phyloP scores from a whole-genome alignment of 371 early-diverging fungal species.

The Mucor irregularis region DNA sequence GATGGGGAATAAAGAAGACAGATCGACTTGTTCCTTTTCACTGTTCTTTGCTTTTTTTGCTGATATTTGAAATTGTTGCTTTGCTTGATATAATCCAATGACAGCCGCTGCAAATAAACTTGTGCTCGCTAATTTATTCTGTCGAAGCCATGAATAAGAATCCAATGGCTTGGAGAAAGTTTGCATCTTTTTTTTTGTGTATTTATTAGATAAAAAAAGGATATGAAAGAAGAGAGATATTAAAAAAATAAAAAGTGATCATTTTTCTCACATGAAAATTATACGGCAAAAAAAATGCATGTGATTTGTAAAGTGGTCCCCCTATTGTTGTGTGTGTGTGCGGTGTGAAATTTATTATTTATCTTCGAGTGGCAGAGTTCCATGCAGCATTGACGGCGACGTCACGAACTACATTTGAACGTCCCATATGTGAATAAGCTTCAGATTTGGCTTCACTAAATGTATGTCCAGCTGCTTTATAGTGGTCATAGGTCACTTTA shows the following conservation, averaged over 20 bases:
- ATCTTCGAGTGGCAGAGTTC: slow-evolving; percentile 42
- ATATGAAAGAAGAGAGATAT: neutral
- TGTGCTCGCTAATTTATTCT: slow-evolving; percentile 8
- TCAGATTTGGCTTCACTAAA: slow-evolving; percentile 82
- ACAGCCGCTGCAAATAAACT: slow-evolving; percentile 11
- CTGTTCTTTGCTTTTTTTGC: neutral
- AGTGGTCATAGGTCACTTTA: slow-evolving; percentile 71
- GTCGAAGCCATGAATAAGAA: slow-evolving; percentile 6
- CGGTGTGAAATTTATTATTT: neutral
- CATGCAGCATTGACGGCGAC: slow-evolving; percentile 56
- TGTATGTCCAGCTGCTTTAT: slow-evolving; percentile 80
- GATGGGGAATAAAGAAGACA: slow-evolving; percentile 27
- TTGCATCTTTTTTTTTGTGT: slow-evolving; percentile 5
- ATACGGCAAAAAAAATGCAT: neutral
- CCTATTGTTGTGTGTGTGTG: neutral
- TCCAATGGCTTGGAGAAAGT: slow-evolving; percentile 19
- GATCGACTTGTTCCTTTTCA: slow-evolving; percentile 1
- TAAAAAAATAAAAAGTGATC: neutral
- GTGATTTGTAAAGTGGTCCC: neutral
- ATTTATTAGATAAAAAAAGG: neutral
- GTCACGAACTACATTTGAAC: slow-evolving; percentile 51
- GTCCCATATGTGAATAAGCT: slow-evolving; percentile 56
- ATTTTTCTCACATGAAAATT: neutral
- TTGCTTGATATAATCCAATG: slow-evolving; percentile 7
- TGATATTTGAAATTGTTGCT: neutral